These are phyloP conservation scores for Chlorella sp. DNA, from an alignment of 139 green algal species.

Conservation along the genomic window DNA sequence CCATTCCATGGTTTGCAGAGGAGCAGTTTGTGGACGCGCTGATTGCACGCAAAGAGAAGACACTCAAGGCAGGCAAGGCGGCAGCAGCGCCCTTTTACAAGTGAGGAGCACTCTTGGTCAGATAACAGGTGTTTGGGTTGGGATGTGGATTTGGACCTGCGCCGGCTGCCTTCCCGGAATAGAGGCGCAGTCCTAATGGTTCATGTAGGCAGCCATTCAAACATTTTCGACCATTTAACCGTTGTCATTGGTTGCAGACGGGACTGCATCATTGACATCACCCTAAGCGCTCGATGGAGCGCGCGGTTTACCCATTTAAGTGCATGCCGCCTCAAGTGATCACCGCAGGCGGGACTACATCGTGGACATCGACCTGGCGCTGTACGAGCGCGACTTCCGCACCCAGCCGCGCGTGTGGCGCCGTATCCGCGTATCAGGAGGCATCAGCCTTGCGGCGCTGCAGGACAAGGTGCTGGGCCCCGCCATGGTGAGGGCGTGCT, in stretches of 20 bases:
- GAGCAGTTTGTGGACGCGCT: neutral
- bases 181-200: neutral
- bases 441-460: neutral
- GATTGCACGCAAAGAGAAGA: neutral
- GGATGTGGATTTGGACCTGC: too few relatives aligned
- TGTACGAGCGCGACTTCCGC: neutral
- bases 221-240: neutral
- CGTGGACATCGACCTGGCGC: neutral
- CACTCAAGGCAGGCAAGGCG: neutral
- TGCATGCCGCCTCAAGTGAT: too few relatives aligned
- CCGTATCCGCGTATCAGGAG: neutral
- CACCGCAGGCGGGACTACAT: slow-evolving; percentile 3
- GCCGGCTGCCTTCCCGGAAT: too few relatives aligned
- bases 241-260: neutral
- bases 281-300: too few relatives aligned
- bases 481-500: neutral
- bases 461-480: neutral
- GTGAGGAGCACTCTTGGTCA: neutral
- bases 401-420: neutral
- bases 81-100: neutral
- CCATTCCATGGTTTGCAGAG: neutral
- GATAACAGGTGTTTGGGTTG: too few relatives aligned
- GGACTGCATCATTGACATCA: too few relatives aligned
- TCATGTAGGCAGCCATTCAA: neutral
- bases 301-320: too few relatives aligned